These are phyloP conservation scores for Geosmithia flava DNA, from an alignment of 2,329 filamentous ascomycete species.

Conservation along the genomic window DNA sequence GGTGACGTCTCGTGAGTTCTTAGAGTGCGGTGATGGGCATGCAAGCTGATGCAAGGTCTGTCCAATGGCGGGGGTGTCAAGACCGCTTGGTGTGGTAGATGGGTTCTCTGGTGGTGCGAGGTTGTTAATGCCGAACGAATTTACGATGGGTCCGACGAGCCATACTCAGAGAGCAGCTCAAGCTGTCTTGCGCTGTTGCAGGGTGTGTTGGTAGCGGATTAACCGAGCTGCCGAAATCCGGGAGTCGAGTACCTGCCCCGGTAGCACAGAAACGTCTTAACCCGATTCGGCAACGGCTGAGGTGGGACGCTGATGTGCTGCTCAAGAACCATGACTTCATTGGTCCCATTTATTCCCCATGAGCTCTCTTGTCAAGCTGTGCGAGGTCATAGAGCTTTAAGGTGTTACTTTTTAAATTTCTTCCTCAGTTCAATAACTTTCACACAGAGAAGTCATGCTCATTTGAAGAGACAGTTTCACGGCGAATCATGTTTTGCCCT, in stretches of 20 bases:
- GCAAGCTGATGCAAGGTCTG: neutral
- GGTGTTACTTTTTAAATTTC: too few species aligned
- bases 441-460: neutral
- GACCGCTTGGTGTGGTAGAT: neutral
- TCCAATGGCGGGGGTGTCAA: neutral
- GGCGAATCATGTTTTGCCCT: conserved; percentile 2
- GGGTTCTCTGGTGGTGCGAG: neutral
- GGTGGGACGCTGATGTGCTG: neutral
- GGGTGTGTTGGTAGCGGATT: too few species aligned
- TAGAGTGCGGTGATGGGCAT: neutral
- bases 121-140: neutral
- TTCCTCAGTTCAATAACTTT: too few species aligned
- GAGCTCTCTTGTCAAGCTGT: neutral
- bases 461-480: neutral
- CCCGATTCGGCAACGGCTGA: neutral
- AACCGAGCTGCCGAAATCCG: too few species aligned
- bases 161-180: too few species aligned
- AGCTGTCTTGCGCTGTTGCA: too few species aligned
- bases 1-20: neutral
- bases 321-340: conserved; percentile 2
- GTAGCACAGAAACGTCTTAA: neutral
- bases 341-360: neutral
- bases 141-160: neutral
- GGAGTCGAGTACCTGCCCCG: too few species aligned
- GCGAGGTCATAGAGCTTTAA: neutral